phyloP scores from a whole-genome alignment of 345 rosid genomes.

The Linum usitatissimum region DNA sequence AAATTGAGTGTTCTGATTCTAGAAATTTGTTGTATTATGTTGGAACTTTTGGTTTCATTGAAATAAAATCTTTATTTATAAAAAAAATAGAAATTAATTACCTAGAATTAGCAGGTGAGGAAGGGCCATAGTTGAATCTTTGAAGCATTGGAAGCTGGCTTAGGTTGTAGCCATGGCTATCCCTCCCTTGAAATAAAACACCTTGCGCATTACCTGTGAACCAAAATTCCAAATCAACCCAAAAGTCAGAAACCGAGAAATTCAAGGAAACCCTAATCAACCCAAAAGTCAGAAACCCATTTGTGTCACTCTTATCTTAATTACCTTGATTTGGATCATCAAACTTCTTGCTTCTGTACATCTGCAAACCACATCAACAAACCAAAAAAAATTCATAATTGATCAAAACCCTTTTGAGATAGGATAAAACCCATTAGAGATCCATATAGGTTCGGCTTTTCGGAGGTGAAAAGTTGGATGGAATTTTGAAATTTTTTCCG shows the following conservation, averaged over 20 bases:
- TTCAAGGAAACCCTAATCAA: slow-evolving; percentile 3
- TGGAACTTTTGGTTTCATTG: too few species aligned
- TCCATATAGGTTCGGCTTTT: too few species aligned
- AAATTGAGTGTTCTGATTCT: too few species aligned
- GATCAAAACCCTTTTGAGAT: background rate
- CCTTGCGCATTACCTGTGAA: slow-evolving; percentile 14
- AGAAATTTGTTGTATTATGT: too few species aligned
- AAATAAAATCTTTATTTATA: too few species aligned
- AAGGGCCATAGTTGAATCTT: slow-evolving; percentile 11
- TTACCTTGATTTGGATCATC: slow-evolving; percentile 58
- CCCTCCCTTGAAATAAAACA: slow-evolving; percentile 13
- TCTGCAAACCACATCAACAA: slow-evolving; percentile 26
- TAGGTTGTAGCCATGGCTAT: slow-evolving; percentile 16
- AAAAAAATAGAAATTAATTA: too few species aligned
- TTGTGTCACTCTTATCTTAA: too few species aligned
- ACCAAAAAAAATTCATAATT: background rate
- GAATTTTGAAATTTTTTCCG: background rate
- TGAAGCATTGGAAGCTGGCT: slow-evolving; percentile 23
- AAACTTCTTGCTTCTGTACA: slow-evolving; percentile 77
- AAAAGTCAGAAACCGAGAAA: background rate
- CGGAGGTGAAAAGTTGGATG: background rate
- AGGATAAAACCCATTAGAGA: too few species aligned
- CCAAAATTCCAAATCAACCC: background rate
- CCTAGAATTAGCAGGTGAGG: slow-evolving; percentile 11
- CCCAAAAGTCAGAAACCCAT: background rate